Evolutionary conservation across 352 stramenopile genomes (phyloP), one percentile per base, ranked within the genome.

Genomic region (Pythium aquatile): DNA sequence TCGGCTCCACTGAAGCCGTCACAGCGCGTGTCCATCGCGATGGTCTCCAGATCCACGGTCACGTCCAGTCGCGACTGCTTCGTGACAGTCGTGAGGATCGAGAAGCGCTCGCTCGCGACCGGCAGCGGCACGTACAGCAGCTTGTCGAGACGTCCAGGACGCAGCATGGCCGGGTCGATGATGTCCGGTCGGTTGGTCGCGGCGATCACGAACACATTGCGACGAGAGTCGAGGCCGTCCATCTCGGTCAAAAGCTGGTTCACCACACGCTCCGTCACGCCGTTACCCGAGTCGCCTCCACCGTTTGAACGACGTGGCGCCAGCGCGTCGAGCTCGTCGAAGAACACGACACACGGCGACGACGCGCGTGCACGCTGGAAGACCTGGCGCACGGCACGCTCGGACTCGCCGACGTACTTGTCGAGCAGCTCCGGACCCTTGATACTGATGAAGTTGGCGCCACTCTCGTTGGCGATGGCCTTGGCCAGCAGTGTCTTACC

Each of bases 221-320:
- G 90, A 11, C 98, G 87, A 39, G 83, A 88, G 65, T 99, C 97
- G 53, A 99, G 77, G 3, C 98, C 98, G 84, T 99, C 98, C 95
- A 99, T 98, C 78, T 99, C 98, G 0, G 98, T 99, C 48, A 99
- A 76, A 5, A 99, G 74, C 77, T 99, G 97, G 83, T 99, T 99
- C 58, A 98, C 93, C 11, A 98, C 91, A 29, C 90, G 87, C 70
- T 97, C 97, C 58, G 87, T 98, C 14, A 99, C 91, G 37, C 90
- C 90, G 66, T 97, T 97, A 56, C 83, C 84, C 57, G 81, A 78
- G 59, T 94, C 83, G 49, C 72, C 73, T 30, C 73, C 73, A 17
- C 71, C 80, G 44, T 81, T 90, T 0, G 92, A 96, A 10, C 97
- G 82, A 40, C 95, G 92, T 9, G 97, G 98, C 64, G 92, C 98